phyloP scores from a whole-genome alignment of 2,329 filamentous ascomycete genomes.

The Xylaria sp. region DNA sequence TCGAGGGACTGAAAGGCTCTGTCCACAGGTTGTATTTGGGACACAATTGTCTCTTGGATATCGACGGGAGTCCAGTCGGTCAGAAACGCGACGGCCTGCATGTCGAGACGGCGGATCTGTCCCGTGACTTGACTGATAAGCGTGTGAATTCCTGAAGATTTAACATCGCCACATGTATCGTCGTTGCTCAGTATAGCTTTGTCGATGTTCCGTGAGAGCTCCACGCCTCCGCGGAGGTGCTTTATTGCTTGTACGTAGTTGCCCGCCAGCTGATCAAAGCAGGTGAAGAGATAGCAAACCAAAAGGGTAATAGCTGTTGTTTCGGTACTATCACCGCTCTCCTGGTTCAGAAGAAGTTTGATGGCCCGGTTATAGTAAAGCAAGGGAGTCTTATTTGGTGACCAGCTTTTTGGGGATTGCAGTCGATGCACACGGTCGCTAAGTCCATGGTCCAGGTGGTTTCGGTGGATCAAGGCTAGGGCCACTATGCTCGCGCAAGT shows the following conservation, averaged over 20 bases:
- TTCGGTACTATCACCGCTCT: constrained; percentile 40
- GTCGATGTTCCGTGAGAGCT: constrained; percentile 46
- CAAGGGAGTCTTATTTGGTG: constrained; percentile 42
- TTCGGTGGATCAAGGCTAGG: constrained; percentile 48
- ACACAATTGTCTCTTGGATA: constrained; percentile 42
- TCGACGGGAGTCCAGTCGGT: constrained; percentile 50
- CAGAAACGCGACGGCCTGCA: constrained; percentile 52
- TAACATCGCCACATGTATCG: constrained; percentile 28
- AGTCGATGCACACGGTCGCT: constrained; percentile 19
- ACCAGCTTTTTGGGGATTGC: constrained; percentile 14
- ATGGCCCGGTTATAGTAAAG: constrained; percentile 49
- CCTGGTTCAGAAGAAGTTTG: constrained; percentile 46
- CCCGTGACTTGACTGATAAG: constrained; percentile 49
- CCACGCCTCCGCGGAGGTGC: constrained; percentile 52
- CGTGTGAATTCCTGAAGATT: constrained; percentile 36
- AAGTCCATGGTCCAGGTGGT: constrained; percentile 41
- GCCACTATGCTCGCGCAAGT: constrained; percentile 32
- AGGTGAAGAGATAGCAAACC: constrained; percentile 55
- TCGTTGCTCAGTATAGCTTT: constrained; percentile 30
- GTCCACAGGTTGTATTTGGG: constrained; percentile 31
- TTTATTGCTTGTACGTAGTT: constrained; percentile 51
- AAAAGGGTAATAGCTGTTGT: constrained; percentile 51
- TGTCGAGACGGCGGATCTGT: constrained; percentile 53
- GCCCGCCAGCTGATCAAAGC: constrained; percentile 53
- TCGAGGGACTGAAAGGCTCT: constrained; percentile 48